phyloP scores from a whole-genome alignment of 73 alveolate species.

The Stentor coeruleus region DNA sequence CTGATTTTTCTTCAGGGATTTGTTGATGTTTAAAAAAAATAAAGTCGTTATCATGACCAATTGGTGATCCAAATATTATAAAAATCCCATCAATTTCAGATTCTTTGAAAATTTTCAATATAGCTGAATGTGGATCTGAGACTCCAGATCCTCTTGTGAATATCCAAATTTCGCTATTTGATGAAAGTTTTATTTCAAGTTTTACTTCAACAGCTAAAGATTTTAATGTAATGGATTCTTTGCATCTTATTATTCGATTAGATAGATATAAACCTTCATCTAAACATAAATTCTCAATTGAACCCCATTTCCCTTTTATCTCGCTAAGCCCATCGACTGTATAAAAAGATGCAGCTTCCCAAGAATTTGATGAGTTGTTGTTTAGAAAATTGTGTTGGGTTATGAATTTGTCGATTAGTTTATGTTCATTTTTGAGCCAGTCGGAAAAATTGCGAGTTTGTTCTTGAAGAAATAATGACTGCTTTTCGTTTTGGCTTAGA shows the following conservation, averaged over 20 bases:
- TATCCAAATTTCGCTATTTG: not conserved
- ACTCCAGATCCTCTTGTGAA: constrained; percentile 6
- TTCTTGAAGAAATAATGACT: not conserved
- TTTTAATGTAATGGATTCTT: not conserved
- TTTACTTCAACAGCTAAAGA: not conserved
- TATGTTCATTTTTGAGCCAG: not conserved
- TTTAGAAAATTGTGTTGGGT: not conserved
- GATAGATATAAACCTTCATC: not conserved
- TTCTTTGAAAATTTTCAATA: constrained; percentile 18
- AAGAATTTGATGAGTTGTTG: not conserved
- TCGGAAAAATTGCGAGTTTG: not conserved
- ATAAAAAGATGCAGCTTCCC: not conserved
- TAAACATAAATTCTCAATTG: not conserved
- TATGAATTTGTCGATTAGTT: not conserved
- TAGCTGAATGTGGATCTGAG: constrained; percentile 16
- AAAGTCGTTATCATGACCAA: constrained; percentile 17
- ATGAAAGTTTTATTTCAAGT: not conserved
- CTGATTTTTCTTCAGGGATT: constrained; percentile 17
- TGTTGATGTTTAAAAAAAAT: constrained; percentile 22
- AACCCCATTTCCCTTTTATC: not conserved
- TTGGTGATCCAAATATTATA: constrained; percentile 20
- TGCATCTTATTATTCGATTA: not conserved
- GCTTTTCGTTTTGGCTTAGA: not conserved
- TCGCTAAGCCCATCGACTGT: not conserved
- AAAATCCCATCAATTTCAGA: not conserved